Base-by-base conservation (phyloP, 1,284 basidiomycete species). In the Wolfiporia cocos region DNA sequence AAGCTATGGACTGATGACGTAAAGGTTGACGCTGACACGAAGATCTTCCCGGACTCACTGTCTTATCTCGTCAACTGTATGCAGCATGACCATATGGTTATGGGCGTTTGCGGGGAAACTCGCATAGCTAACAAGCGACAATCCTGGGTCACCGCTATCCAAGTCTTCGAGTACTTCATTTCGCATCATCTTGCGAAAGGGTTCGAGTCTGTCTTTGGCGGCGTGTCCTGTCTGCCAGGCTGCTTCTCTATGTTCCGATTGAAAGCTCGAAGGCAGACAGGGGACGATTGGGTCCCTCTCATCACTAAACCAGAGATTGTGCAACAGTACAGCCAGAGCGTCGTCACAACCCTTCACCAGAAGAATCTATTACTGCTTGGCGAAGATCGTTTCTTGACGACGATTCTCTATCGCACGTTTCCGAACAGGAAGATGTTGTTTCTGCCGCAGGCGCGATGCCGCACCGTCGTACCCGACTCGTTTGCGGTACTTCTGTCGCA, bases 181-280 rank as follows among this genome's bases (percentile, higher is more conserved):
- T 97, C 94, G 26, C 96, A 99, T 64, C 95, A 99, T 65, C 79
- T 94, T 46, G 89, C 93, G 50, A 99, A 99, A 63, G 93, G 93
- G 2, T 99, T 99, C 67, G 96, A 99, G 64, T 93, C 94, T 19
- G 92, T 98, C 14, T 99, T 99, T 62, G 96, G 96, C 61, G 96
- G 96, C 81, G 96, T 99, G 43, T 94, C 96, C 12, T 99, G 96
- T 74, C 70, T 99, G 33, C 96, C 96, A 0, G 96, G 96, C 18
- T 99, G 96, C 68, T 99, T 99, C 73, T 97, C 93, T 35, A 98
- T 99, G 92, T 99, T 99, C 70, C 78, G 96, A 39, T 75, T 99
- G 63, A 99, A 99, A 67, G 93, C 94, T 4, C 78, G 94, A 47
- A 92, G 86, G 59, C 62, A 76, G 17, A 77, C 76, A 36, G 92